Evolutionary conservation across 768 basidiomycete genomes (phyloP).

Genomic region (Mycena latifolia): DNA sequence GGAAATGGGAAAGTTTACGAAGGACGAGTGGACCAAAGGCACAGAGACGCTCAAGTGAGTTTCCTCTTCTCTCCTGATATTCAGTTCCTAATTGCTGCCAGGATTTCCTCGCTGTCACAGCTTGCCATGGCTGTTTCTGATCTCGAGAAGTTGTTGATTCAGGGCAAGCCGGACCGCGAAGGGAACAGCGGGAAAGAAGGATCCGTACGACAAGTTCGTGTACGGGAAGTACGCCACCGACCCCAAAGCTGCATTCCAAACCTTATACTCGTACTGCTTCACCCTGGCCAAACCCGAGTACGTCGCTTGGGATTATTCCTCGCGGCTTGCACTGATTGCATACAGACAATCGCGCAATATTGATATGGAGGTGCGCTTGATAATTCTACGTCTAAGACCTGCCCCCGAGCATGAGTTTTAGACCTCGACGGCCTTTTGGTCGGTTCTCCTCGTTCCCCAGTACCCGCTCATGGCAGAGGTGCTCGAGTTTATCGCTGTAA

Average conservation of each 20-base stretch:
- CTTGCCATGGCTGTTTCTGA: slow-evolving; percentile 68
- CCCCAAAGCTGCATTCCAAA: slow-evolving; percentile 65
- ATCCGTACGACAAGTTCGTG: slow-evolving; percentile 65
- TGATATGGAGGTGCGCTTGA: slow-evolving; percentile 78
- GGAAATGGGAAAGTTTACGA: slow-evolving; percentile 81
- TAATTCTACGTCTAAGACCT: neutral
- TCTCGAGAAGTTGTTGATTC: slow-evolving; percentile 73
- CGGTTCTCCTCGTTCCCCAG: slow-evolving; percentile 75
- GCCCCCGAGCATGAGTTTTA: slow-evolving; percentile 41
- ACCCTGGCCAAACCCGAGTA: slow-evolving; percentile 78
- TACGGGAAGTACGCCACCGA: slow-evolving; percentile 66
- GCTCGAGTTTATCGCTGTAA: slow-evolving; percentile 73
- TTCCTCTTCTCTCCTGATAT: neutral
- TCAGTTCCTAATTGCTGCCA: slow-evolving; percentile 32
- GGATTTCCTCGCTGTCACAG: slow-evolving; percentile 58
- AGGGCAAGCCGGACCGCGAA: slow-evolving; percentile 57
- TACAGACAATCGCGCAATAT: slow-evolving; percentile 78
- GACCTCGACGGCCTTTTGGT: slow-evolving; percentile 82
- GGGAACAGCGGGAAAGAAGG: slow-evolving; percentile 52
- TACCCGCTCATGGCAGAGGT: slow-evolving; percentile 77
- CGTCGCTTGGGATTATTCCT: slow-evolving; percentile 43
- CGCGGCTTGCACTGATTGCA: neutral
- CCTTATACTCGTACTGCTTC: slow-evolving; percentile 82
- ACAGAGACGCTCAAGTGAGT: slow-evolving; percentile 59
- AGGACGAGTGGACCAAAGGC: slow-evolving; percentile 78